Base-by-base conservation (phyloP, 2,329 filamentous ascomycete genomes). In the Exophiala mesophila region DNA sequence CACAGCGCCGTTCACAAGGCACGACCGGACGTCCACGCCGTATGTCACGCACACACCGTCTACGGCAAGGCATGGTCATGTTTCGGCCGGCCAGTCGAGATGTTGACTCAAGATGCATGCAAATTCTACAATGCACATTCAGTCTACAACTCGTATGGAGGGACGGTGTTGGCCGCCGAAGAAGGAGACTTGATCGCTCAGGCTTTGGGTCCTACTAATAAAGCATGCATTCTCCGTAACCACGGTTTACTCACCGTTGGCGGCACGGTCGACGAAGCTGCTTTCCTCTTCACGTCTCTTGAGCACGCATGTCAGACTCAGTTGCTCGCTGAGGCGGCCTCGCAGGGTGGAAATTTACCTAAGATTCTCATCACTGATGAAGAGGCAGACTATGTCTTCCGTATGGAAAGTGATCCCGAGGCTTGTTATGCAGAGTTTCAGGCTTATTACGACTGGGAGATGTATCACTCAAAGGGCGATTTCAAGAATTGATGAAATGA, bases 211-310 rank as follows among this genome's bases (percentile, higher is more conserved):
- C 40, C 43, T 10, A 61, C 68, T 1, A 83, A 72, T 16, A 77
- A 76, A 59, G 82, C 72, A 1, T 71, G 78, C 49, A 79, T 87
- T 34, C 64, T 87, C 37, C 69, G 81, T 51, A 88, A 87, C 59
- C 83, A 88, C 62, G 84, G 84, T 0, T 64, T 88, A 24, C 62
- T 88, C 37, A 85, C 81, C 0, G 82, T 85, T 0, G 84, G 84
- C 3, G 56, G 62, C 5, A 88, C 83, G 0, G 83, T 88, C 2
- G 83, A 88, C 57, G 83, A 88, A 62, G 83, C 83, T 1, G 79
- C 78, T 0, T 88, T 81, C 60, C 61, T 86, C 38, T 83, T 85
- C 57, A 78, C 77, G 0, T 64, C 83, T 32, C 70, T 86, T 60
- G 83, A 88, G 61, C 71, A 81, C 36, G 78, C 75, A 34, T 87